Base-by-base conservation (phyloP, 2,329 filamentous ascomycete species). In the Cladosporium sp. region DNA sequence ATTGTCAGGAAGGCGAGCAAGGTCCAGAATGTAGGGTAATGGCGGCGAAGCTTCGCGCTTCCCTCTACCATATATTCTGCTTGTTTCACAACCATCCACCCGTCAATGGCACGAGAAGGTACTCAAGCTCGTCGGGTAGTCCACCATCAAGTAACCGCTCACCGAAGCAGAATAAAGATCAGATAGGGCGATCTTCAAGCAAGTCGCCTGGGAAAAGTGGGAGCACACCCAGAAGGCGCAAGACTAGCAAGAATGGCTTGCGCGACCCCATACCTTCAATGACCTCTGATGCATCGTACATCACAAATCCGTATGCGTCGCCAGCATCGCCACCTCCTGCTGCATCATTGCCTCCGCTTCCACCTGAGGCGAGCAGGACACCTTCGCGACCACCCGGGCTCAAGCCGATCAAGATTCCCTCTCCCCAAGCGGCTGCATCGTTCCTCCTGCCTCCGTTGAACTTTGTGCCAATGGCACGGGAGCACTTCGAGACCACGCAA, bases 31-130 rank as follows among this genome's bases (percentile, higher is more conserved):
- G 96, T 58, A 92, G 91, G 68, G 92, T 97, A 44, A 81, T 99
- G 62, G 87, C 90, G 19, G 90, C 91, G 71, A 99, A 97, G 74
- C 81, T 99, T 13, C 87, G 91, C 60, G 94, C 94, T 15, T 96
- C 91, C 19, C 96, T 97, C 71, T 94, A 95, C 67, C 93, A 99
- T 75, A 91, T 99, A 64, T 96, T 96, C 72, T 94, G 96, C 55
- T 82, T 97, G 12, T 97, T 97, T 70, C 91, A 97, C 77, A 97
- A 97, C 74, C 85, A 90, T 54, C 93, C 93, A 0, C 81, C 88
- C 0, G 83, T 96, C 57, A 87, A 86, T 44, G 77, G 80, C 35
- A 60, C 70, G 34, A 80, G 84, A 37, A 60, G 64, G 15, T 60
- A 66, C 4, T 67, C 69, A 22, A 59, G 52, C 34, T 61, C 59